Evolutionary conservation across 2,329 filamentous ascomycete genomes (phyloP), one percentile per base, ranked within the genome.

Genomic region (Daldinia eschscholtzii): DNA sequence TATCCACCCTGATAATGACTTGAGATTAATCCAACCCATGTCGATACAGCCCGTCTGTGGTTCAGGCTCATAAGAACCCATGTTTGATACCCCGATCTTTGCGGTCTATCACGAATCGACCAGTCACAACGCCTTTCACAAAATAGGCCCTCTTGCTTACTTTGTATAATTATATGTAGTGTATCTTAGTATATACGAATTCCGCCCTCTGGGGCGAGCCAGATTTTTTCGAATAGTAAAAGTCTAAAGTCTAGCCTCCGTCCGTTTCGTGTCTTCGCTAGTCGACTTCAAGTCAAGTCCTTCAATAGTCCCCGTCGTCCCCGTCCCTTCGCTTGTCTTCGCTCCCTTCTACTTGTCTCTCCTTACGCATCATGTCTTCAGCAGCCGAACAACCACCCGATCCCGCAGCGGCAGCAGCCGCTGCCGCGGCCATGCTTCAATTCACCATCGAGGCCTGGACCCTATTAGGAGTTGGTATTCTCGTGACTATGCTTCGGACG

Each of bases 381-480:
- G 56, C 67, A 23, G 56, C 64, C n/a, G 58, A 46, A 44, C 55
- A 46, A 63, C 57, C 67, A 33, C n/a, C 64, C 3, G 72, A 71
- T 28, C 65, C 72, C 1, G 73, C 73, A 13, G 70, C 68, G 9
- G 73, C 70, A 0, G 74, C 72, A 7, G 72, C 71, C 3, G 72
- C 71, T 2, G 71, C 70, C 4, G 73, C 72, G 2, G 74, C 74
- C n/a, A 30, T 77, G 42, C 66, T 62, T 12, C 53, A 61, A 20
- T 79, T 79, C 74, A 79, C 76, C 42, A 78, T 76, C 42, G 79
- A 81, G 56, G 71, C 78, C 3, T 82, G 77, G 73, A 78, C 80
- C 0, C 76, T 82, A 4, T 74, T 79, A 39, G 70, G 74, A 6
- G 64, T 82, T 52, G 80, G 78, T 30, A 60, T 81, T 23, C 15